Evolutionary conservation across 805 yeast genomes (phyloP).

Genomic region (Pichia cabralensis): DNA sequence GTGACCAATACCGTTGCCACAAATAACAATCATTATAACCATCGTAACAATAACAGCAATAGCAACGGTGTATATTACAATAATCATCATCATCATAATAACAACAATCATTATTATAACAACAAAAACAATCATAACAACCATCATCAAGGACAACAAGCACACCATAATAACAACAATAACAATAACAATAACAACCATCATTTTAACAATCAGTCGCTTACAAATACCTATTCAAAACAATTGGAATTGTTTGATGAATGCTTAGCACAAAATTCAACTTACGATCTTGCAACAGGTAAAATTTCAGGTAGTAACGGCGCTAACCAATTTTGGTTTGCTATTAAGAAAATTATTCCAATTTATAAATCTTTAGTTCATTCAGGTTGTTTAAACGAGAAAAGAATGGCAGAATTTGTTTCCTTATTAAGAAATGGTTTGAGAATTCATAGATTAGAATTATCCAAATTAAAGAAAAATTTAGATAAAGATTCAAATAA

Average conservation of each 20-base stretch:
- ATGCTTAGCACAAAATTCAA: conserved; percentile 28
- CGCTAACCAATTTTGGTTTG: conserved; percentile 42
- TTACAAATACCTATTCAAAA: background rate
- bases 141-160: too few species aligned
- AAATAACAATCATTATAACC: too few species aligned
- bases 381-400: conserved; percentile 37
- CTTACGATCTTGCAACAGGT: conserved; percentile 30
- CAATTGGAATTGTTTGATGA: conserved; percentile 32
- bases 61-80: too few species aligned
- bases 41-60: too few species aligned
- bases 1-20: too few species aligned
- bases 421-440: conserved; percentile 46
- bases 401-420: conserved; percentile 38
- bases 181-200: background rate
- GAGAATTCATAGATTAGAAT: conserved; percentile 44
- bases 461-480: conserved; percentile 45
- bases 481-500: conserved; percentile 49
- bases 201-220: background rate
- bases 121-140: background rate
- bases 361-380: conserved; percentile 37
- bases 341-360: conserved; percentile 40
- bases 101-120: background rate
- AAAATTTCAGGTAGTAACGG: conserved; percentile 27
- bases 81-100: too few species aligned
- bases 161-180: background rate